A percentile compares a stretch with the other conserved stretches of the same genome.
Conservation (phyloP, 1,284 basidiomycete genomes). For the Ganoderma resinaceum region DNA sequence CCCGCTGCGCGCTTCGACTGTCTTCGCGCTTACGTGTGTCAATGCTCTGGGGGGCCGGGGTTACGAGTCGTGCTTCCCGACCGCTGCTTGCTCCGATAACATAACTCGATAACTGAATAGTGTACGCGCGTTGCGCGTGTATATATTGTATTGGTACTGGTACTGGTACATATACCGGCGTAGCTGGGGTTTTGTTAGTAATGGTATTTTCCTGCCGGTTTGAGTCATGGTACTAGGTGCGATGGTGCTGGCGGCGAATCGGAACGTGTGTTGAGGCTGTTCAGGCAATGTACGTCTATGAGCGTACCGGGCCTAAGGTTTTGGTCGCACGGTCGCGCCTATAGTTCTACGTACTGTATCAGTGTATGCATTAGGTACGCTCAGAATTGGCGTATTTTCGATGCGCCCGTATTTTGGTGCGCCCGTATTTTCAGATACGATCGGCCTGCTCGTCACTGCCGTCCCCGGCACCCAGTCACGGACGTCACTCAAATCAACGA, state of each 20-base stretch:
- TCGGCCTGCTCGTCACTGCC: too few species aligned
- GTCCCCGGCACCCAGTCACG: too few species aligned
- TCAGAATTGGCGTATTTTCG: too few species aligned
- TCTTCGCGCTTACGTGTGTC: not conserved
- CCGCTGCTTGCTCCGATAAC: not conserved
- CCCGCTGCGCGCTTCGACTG: not conserved
- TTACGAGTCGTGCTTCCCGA: not conserved
- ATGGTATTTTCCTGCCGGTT: not conserved
- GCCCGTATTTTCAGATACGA: too few species aligned
- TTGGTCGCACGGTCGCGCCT: too few species aligned
- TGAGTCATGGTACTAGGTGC: not conserved
- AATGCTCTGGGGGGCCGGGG: too few species aligned
- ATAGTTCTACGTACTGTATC: too few species aligned
- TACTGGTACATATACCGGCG: slow-evolving; percentile 2
- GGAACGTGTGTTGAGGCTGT: not conserved
- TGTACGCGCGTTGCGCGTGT: slow-evolving; percentile 13
- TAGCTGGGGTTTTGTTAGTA: not conserved
- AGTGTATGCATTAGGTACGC: too few species aligned
- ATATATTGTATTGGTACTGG: slow-evolving; percentile 29
- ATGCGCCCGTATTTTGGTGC: too few species aligned
- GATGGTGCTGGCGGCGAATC: not conserved
- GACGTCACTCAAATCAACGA: too few species aligned
- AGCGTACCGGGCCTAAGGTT: too few species aligned
- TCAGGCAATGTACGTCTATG: too few species aligned
- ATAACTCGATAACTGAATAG: not conserved